These are phyloP conservation scores for Kwoniella shandongensis DNA, from an alignment of 768 basidiomycete genomes.

Conservation along the genomic window DNA sequence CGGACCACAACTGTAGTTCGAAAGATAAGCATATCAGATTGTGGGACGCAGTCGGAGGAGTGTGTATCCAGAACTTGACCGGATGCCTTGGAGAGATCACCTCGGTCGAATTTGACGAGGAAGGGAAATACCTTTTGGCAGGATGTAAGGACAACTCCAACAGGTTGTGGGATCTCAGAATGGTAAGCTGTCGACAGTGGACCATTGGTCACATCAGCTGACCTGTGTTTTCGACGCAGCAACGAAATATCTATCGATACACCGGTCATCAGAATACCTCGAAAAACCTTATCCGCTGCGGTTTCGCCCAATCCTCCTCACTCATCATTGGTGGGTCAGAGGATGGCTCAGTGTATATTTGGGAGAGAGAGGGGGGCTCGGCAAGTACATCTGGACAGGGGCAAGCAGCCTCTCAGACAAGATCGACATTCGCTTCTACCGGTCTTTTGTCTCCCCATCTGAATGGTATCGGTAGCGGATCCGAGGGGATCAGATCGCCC, in stretches of 20 bases:
- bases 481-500: background rate
- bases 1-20: conserved; percentile 18
- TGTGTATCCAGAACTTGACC: conserved; percentile 43
- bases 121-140: conserved; percentile 46
- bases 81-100: conserved; percentile 51
- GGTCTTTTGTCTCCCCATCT: background rate
- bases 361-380: conserved; percentile 41
- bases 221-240: conserved; percentile 18
- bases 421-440: background rate
- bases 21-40: conserved; percentile 49
- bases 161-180: conserved; percentile 50
- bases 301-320: conserved; percentile 33
- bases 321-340: conserved; percentile 50
- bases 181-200: conserved; percentile 31
- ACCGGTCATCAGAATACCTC: conserved; percentile 52
- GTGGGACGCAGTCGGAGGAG: conserved; percentile 51
- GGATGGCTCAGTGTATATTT: conserved; percentile 48
- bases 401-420: background rate
- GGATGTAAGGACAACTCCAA: conserved; percentile 52
- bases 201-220: background rate
- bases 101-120: conserved; percentile 48
- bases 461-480: background rate
- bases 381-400: background rate
- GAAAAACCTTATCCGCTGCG: conserved; percentile 49
- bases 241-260: conserved; percentile 47